Base-by-base conservation (phyloP, 345 rosid genomes). In the Bruguiera sexangula region DNA sequence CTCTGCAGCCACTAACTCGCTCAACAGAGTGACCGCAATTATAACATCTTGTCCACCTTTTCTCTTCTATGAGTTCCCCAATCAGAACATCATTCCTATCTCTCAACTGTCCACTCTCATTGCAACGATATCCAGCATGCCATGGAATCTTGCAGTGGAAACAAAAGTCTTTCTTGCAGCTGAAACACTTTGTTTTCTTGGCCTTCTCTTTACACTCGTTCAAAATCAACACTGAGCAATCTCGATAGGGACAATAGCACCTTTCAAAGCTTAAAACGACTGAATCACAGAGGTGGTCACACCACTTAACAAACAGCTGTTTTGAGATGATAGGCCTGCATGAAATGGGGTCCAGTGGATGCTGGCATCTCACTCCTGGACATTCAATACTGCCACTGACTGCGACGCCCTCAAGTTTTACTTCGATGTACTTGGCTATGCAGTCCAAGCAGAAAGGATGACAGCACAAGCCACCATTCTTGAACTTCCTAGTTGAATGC, bases 51-150 rank as follows among this genome's bases (percentile, higher is more conserved):
- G 68, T 72, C 82, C 82, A 79, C 37, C 15, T 48, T 36, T 68
- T 79, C 57, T 22, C 52, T 60, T 79, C 76, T 30, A 68, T 57
- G 48, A 79, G 76, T 26, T 63, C 64, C 55, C 76, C 76, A 52
- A 61, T 51, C 51, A 66, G 62, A 65, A 72, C 15, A 68, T 79
- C 82, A 31, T 80, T 70, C 22, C 60, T 60, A 30, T 76, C 75
- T 71, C 75, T 73, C 31, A 69, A 13, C 20, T 32, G 58, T 27
- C 56, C 36, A 26, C 65, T 69, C 66, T 76, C 78, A 22, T 6
- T 68, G 54, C 83, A 80, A 53, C 36, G 30, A 36, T 69, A 73
- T 20, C 83, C 83, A 7, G 70, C 73, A 57, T 80, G 80, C 80
- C 80, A 80, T 0, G 67, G 67, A 34, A 67, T 62, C 39, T 73